Evolutionary conservation across 345 rosid species (phyloP).

Genomic region (Clausena lansium): DNA sequence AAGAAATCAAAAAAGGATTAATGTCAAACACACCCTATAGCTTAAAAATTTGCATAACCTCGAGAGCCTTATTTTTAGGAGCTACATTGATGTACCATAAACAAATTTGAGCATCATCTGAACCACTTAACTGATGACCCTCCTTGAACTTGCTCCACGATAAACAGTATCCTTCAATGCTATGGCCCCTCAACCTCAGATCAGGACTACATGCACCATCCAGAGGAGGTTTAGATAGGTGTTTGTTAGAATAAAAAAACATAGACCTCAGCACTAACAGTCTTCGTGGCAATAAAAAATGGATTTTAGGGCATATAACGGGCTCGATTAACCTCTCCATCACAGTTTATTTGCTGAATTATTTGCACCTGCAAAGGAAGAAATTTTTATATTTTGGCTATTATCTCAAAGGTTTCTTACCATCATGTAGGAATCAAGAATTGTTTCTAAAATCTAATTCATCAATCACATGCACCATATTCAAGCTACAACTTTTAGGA

Average conservation of each 20-base stretch:
- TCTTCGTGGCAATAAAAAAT: conserved; percentile 90
- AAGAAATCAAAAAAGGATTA: too few species aligned
- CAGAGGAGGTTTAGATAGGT: conserved; percentile 86
- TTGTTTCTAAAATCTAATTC: not conserved
- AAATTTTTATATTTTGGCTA: not conserved
- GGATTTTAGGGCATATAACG: conserved; percentile 97
- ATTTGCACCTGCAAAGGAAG: conserved; percentile 67
- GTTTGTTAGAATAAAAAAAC: conserved; percentile 93
- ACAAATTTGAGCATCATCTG: conserved; percentile 98
- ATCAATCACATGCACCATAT: not conserved
- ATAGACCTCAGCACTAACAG: conserved; percentile 92
- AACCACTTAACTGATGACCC: conserved; percentile 92
- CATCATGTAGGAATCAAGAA: not conserved
- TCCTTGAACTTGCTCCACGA: conserved; percentile 96
- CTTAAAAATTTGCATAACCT: conserved; percentile 84
- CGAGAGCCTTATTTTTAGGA: conserved; percentile 76
- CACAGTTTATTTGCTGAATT: conserved; percentile 94
- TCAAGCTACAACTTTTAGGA: not conserved
- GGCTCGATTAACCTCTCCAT: conserved; percentile 97
- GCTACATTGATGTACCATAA: conserved; percentile 86
- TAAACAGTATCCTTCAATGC: conserved; percentile 91
- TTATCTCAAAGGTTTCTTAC: not conserved
- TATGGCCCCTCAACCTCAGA: conserved; percentile 87
- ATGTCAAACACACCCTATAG: too few species aligned
- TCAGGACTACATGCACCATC: conserved; percentile 92